phyloP scores from a whole-genome alignment of 352 stramenopile genomes.

The Phytophthora pseudosyringae region DNA sequence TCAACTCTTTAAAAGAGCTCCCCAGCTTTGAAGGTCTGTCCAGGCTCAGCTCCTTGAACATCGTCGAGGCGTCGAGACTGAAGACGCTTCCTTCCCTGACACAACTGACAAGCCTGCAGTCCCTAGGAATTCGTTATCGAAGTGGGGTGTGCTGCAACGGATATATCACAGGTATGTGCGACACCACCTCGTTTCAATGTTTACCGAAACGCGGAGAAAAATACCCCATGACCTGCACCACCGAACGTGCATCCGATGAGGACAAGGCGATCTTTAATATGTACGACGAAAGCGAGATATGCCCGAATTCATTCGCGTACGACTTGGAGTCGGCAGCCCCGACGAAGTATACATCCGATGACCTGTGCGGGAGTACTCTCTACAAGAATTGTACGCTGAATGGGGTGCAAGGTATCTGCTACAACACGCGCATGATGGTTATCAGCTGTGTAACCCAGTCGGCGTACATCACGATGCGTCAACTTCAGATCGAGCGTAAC shows the following conservation, averaged over 20 bases:
- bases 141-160: conserved; percentile 46
- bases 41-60: conserved; percentile 25
- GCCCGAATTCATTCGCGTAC: conserved; percentile 21
- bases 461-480: conserved; percentile 38
- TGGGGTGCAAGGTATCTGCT: conserved; percentile 44
- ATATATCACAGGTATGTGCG: conserved; percentile 29
- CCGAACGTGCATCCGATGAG: conserved; percentile 18
- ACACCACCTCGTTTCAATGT: conserved; percentile 38
- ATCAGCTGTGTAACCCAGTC: conserved; percentile 40
- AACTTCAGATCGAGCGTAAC: conserved; percentile 39
- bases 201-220: conserved; percentile 22
- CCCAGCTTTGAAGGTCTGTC: conserved; percentile 37
- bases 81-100: conserved; percentile 32
- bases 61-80: conserved; percentile 35
- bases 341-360: conserved; percentile 33
- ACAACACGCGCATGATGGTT: conserved; percentile 53
- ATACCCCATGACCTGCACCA: conserved; percentile 31
- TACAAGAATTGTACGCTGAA: conserved; percentile 40
- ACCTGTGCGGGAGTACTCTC: conserved; percentile 36
- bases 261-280: conserved; percentile 29
- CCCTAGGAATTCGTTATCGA: conserved; percentile 33
- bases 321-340: conserved; percentile 31
- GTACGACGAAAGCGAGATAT: conserved; percentile 24
- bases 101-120: conserved; percentile 20
- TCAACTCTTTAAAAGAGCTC: conserved; percentile 27